phyloP scores from a whole-genome alignment of 306 rosid species.

The Prunus davidiana region DNA sequence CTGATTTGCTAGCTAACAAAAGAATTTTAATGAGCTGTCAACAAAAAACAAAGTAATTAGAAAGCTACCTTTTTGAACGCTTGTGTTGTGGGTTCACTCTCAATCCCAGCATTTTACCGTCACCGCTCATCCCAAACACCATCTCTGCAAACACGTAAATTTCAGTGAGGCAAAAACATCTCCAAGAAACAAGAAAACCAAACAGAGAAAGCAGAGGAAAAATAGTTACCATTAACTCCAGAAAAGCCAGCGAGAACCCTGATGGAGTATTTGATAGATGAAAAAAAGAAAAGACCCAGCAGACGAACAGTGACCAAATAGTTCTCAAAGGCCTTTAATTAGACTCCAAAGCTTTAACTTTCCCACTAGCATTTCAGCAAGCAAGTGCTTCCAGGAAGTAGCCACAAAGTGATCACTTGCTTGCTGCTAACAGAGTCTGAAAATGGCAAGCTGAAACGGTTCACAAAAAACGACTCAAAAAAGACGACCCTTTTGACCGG shows the following conservation, averaged over 20 bases:
- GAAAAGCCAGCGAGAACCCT: conserved; percentile 27
- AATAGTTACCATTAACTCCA: conserved; percentile 34
- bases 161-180: conserved; percentile 22
- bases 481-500: conserved; percentile 46
- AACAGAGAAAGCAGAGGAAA: conserved; percentile 21
- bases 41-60: conserved; percentile 14
- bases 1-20: conserved; percentile 27
- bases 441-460: conserved; percentile 30
- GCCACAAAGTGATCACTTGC: conserved; percentile 44
- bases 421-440: conserved; percentile 35
- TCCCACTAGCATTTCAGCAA: conserved; percentile 31
- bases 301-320: conserved; percentile 30
- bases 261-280: conserved; percentile 31
- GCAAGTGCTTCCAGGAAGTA: conserved; percentile 35
- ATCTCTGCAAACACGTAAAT: conserved; percentile 26
- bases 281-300: conserved; percentile 4
- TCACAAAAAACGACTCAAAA: conserved; percentile 29
- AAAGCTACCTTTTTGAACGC: conserved; percentile 74
- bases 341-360: conserved; percentile 32
- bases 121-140: conserved; percentile 49
- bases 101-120: conserved; percentile 49
- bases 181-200: conserved; percentile 9
- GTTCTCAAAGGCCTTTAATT: conserved; percentile 26
- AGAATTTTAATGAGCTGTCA: conserved; percentile 19
- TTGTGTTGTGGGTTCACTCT: conserved; percentile 56